Evolutionary conservation across 495 filamentous ascomycete species (phyloP), one percentile per base, ranked within the genome.

Genomic region (Lineolata rhizophorae): DNA sequence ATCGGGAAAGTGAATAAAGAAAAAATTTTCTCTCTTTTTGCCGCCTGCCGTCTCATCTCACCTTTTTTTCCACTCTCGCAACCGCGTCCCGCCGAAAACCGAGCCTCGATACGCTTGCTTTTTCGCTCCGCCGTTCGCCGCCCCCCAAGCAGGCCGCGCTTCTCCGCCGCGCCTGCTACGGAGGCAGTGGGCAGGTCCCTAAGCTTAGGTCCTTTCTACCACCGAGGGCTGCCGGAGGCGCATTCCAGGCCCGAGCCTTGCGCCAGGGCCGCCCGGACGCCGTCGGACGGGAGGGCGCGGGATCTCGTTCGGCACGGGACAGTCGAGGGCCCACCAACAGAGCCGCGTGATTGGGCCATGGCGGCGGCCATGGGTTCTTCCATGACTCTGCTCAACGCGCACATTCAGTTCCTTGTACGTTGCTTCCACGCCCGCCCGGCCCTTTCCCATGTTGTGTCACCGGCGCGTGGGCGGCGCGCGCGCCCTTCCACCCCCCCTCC

Each of bases 321-420:
- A n/a, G n/a, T n/a, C n/a, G n/a, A n/a, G n/a, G n/a, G n/a, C n/a
- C n/a, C n/a, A n/a, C n/a, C n/a, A n/a, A n/a, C n/a, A n/a, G n/a
- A n/a, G n/a, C n/a, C n/a, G n/a, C n/a, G n/a, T n/a, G n/a, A n/a
- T n/a, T n/a, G 37, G 37, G 40, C 40, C 38, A 49, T 54, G 19
- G 22, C 30, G 38, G 30, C 35, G 37, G 40, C 39, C 38, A 51
- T 55, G 49, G 44, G 44, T n/a, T 38, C 46, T 17, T 52, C 51
- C 10, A 31, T 45, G 43, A 46, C 43, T 21, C 34, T 53, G 19
- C 41, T 53, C 26, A 52, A 40, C 31, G 44, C 52, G 20, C 46
- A 49, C 35, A 50, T 55, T 18, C 41, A 47, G 31, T 53, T 55
- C 39, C 42, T 52, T 18, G 51, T 54, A 41, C 20, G 44, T n/a